These are phyloP conservation scores for Parietaria judaica DNA, from an alignment of 306 rosid genomes.

Conservation along the genomic window DNA sequence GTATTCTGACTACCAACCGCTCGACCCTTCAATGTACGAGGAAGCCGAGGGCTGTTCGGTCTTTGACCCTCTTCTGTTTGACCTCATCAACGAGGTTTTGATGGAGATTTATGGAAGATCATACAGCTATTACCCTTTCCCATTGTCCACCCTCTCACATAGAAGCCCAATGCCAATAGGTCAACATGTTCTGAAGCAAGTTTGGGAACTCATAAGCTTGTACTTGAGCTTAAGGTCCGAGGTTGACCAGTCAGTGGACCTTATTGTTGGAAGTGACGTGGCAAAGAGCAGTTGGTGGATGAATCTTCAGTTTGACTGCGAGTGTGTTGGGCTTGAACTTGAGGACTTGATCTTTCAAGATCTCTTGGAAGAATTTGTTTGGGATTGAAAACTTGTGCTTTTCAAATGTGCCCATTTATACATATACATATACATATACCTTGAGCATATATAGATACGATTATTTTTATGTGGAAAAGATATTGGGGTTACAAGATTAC, in stretches of 20 bases:
- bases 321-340: constrained; percentile 62
- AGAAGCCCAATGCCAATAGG: constrained; percentile 44
- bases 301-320: constrained; percentile 77
- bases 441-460: neutral
- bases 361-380: constrained; percentile 49
- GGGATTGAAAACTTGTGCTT: neutral
- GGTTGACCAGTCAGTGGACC: constrained; percentile 38
- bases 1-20: constrained; percentile 51
- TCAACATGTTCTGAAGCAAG: constrained; percentile 38
- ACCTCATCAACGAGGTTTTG: constrained; percentile 61
- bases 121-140: constrained; percentile 42
- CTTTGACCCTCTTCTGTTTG: constrained; percentile 56
- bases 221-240: constrained; percentile 34
- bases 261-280: constrained; percentile 47
- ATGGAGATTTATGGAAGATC: constrained; percentile 59
- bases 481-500: neutral
- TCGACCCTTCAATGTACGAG: constrained; percentile 42
- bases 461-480: neutral
- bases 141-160: constrained; percentile 36
- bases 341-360: constrained; percentile 71
- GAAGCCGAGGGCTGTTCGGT: constrained; percentile 44
- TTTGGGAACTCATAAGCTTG: constrained; percentile 56
- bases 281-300: constrained; percentile 63
- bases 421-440: neutral
- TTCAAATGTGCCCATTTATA: neutral